phyloP scores from a whole-genome alignment of 2,329 filamentous ascomycete genomes.

The Claviceps arundinis region DNA sequence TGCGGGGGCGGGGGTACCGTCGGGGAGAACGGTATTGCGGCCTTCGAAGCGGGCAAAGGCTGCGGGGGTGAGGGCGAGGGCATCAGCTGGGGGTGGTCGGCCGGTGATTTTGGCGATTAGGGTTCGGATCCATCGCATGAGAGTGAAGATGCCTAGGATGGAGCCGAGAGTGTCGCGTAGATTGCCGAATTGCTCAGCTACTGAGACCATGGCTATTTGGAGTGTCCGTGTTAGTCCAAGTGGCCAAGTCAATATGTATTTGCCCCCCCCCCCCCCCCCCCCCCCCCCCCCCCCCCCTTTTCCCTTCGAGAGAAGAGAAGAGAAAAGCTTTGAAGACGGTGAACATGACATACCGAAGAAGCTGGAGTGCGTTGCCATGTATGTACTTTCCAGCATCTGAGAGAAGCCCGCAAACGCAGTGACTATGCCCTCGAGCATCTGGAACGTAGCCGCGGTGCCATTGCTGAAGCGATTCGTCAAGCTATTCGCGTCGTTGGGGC shows the following conservation, averaged over 20 bases:
- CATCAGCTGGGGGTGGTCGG: slow-evolving; percentile 76
- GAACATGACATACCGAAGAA: slow-evolving; percentile 72
- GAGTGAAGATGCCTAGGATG: slow-evolving; percentile 84
- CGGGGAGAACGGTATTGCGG: slow-evolving; percentile 37
- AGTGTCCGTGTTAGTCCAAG: background rate
- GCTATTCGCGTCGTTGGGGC: slow-evolving; percentile 74
- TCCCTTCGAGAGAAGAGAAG: background rate
- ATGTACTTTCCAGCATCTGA: slow-evolving; percentile 98
- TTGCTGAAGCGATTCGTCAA: slow-evolving; percentile 91
- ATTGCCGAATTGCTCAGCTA: slow-evolving; percentile 93
- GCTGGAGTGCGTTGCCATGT: slow-evolving; percentile 97
- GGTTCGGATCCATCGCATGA: slow-evolving; percentile 90
- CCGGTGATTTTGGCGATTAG: slow-evolving; percentile 87
- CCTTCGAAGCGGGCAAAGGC: slow-evolving; percentile 86
- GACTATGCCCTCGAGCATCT: slow-evolving; percentile 95
- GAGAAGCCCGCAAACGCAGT: slow-evolving; percentile 94
- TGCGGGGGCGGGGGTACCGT: slow-evolving; percentile 52
- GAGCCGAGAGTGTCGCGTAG: slow-evolving; percentile 87
- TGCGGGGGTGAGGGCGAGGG: slow-evolving; percentile 73
- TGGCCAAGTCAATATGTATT: too few species aligned
- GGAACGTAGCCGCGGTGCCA: slow-evolving; percentile 91
- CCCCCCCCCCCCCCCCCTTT: background rate
- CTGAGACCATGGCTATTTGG: slow-evolving; percentile 78
- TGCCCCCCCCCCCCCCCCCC: too few species aligned
- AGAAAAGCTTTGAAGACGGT: background rate